phyloP scores from a whole-genome alignment of 2,329 filamentous ascomycete species.

The Gaeumannomyces tritici region DNA sequence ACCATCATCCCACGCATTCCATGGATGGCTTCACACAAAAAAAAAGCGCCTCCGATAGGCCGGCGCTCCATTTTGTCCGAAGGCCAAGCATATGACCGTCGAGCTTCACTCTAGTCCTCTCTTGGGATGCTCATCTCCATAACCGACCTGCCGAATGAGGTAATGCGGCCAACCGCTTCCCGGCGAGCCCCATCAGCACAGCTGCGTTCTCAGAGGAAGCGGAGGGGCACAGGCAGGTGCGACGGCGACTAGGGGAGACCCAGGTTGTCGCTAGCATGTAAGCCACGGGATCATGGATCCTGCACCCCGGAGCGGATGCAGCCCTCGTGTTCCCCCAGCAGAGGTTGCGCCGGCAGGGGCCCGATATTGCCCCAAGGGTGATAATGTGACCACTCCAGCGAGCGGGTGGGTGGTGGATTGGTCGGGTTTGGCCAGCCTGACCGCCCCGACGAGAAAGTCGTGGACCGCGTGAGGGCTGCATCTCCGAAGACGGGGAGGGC shows the following conservation, averaged over 20 bases:
- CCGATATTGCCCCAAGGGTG: neutral
- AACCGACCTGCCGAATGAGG: neutral
- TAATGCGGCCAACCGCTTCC: neutral
- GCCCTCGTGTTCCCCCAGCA: neutral
- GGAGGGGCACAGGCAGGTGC: too few species aligned
- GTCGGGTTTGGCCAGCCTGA: neutral
- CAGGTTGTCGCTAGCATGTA: neutral
- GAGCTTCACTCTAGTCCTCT: neutral
- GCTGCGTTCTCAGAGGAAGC: too few species aligned
- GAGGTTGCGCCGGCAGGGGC: neutral
- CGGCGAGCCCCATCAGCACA: neutral
- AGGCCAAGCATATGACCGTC: neutral
- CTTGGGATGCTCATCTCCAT: neutral
- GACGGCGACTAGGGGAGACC: neutral
- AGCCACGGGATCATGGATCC: neutral
- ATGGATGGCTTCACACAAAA: too few species aligned
- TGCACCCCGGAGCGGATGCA: neutral
- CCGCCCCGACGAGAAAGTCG: too few species aligned
- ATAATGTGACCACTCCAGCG: neutral
- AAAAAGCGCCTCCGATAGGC: too few species aligned
- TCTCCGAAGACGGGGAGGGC: neutral
- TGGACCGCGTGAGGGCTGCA: neutral
- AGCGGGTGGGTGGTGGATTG: neutral
- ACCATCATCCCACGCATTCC: neutral
- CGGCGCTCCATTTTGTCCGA: neutral